These are phyloP conservation scores for Anthoceros angustus DNA, from an alignment of 225 moss, liverwort and hornwort species.

Conservation along the genomic window DNA sequence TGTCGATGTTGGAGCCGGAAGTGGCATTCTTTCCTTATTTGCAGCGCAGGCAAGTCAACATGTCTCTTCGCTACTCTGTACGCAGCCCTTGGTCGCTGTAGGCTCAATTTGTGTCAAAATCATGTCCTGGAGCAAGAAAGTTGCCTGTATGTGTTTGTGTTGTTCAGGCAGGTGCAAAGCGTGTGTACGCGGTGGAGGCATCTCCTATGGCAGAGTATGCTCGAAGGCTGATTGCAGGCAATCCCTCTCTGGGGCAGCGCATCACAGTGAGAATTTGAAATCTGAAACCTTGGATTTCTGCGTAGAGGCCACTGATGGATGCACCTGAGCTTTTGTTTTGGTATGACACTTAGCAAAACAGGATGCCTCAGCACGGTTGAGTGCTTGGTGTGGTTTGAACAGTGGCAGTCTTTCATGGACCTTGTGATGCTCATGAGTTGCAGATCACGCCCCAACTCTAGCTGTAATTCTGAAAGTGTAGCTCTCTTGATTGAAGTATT, in stretches of 20 bases:
- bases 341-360: too few species aligned
- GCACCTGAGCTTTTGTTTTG: too few species aligned
- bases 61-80: constrained; percentile 2
- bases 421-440: too few species aligned
- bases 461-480: too few species aligned
- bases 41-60: constrained; percentile 38
- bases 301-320: background rate
- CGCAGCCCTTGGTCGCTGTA: background rate
- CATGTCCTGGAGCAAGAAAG: background rate
- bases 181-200: constrained; percentile 50
- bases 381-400: too few species aligned
- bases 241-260: constrained; percentile 40
- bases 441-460: too few species aligned
- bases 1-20: constrained; percentile 53
- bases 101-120: background rate
- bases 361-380: too few species aligned
- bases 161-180: constrained; percentile 50
- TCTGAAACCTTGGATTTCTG: background rate
- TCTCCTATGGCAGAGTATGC: constrained; percentile 54
- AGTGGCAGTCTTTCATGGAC: too few species aligned
- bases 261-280: constrained; percentile 29
- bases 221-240: constrained; percentile 42
- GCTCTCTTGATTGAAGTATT: too few species aligned
- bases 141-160: background rate
- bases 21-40: constrained; percentile 55